Base-by-base conservation (phyloP, 1,139 yeast species). In the Hyphopichia wangnamkhiaoensis region DNA sequence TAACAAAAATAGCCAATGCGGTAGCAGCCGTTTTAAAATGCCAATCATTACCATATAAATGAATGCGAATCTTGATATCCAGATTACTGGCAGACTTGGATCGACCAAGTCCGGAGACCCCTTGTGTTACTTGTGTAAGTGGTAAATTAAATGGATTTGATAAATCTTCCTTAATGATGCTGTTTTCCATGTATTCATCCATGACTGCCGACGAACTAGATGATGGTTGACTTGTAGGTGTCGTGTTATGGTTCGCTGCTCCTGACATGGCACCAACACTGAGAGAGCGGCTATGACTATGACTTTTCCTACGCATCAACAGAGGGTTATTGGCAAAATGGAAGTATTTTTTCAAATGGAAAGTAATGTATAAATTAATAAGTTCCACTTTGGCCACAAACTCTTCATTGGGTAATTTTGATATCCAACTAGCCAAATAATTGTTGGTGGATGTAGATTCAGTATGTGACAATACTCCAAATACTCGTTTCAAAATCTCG, bases 41-140 rank as follows among this genome's bases (percentile, higher is more conserved):
- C 96, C 97, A 91, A 53, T 88, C 91, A 42, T 76, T 74, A 0
- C 86, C 83, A 58, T 91, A 93, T 49, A 80, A 82, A 33, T 75
- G 76, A 2, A 82, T 58, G 42, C 74, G 75, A 19, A 83, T 76
- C 54, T 71, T 81, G 14, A 71, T 51, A 33, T 66, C 70, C 12
- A 58, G 56, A 12, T 54, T 59, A 25, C 53, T 58, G 20, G 27
- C 23, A 2, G 39, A 26, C 25, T 31, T 31, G 8, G 30, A n/a
- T 14, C n/a, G 8, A n/a, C 26, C 27, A n/a, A 40, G 20, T 3
- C 29, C 19, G n/a, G n/a, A n/a, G n/a, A n/a, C n/a, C n/a, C n/a
- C n/a, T n/a, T n/a, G n/a, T n/a, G n/a, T n/a, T n/a, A n/a, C n/a
- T n/a, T n/a, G n/a, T n/a, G n/a, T n/a, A n/a, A n/a, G n/a, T n/a